Percentiles rank a stretch among this genome's conserved stretches.
Conservation (phyloP, 352 stramenopile species). For the Phytopythium litorale region DNA sequence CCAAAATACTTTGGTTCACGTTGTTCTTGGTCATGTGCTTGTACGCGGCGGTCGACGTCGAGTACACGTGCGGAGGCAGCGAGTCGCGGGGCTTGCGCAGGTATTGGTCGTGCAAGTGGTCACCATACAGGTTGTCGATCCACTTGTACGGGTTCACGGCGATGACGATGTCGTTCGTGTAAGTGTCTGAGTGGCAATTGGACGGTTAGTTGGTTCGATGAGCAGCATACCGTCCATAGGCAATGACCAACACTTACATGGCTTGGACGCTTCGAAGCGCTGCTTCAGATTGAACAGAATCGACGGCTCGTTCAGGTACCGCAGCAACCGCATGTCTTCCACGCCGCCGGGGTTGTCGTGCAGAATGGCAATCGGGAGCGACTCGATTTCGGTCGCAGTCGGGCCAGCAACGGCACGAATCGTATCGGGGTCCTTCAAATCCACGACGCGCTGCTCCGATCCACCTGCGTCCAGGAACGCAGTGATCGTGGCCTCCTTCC, state of each 20-base stretch:
- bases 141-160: conserved; percentile 97
- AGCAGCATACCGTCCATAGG: not conserved
- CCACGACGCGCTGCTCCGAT: conserved; percentile 63
- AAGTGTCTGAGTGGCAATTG: conserved; percentile 74
- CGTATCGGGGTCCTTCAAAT: conserved; percentile 82
- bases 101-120: conserved; percentile 85
- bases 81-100: conserved; percentile 62
- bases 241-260: conserved; percentile 57
- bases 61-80: conserved; percentile 80
- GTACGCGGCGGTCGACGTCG: conserved; percentile 81
- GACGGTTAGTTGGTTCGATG: not conserved
- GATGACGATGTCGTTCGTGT: conserved; percentile 97
- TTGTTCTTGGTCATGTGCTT: conserved; percentile 77
- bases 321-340: conserved; percentile 84
- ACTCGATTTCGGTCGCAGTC: conserved; percentile 76
- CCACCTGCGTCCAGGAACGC: conserved; percentile 62
- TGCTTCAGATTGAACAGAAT: conserved; percentile 94
- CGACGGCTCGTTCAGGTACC: conserved; percentile 91
- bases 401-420: conserved; percentile 78
- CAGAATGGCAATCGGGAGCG: conserved; percentile 76
- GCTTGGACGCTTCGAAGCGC: conserved; percentile 87
- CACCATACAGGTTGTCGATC: conserved; percentile 90
- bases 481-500: conserved; percentile 78
- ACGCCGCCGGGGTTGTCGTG: conserved; percentile 74
- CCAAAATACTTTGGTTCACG: conserved; percentile 86